Conservation (phyloP, 306 rosid genomes). For the Lagenaria siceraria region DNA sequence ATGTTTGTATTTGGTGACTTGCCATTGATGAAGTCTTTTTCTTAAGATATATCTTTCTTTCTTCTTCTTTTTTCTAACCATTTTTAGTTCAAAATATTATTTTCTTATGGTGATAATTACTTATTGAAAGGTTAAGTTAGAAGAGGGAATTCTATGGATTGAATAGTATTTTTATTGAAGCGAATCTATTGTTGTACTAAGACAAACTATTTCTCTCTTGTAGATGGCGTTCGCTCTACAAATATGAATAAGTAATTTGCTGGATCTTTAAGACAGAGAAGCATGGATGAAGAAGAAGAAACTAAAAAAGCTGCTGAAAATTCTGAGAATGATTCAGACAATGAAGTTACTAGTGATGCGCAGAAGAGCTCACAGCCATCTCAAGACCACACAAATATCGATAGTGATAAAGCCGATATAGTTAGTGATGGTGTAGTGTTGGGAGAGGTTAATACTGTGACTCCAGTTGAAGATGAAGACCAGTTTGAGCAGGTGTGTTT, state of each 20-base stretch:
- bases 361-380: slow-evolving; percentile 18
- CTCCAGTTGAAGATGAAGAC: slow-evolving; percentile 23
- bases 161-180: not conserved
- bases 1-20: not conserved
- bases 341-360: slow-evolving; percentile 22
- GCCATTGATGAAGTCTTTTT: not conserved
- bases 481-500: slow-evolving; percentile 62
- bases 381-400: slow-evolving; percentile 15
- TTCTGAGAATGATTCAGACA: slow-evolving; percentile 25
- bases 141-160: not conserved
- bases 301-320: slow-evolving; percentile 24
- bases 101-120: not conserved
- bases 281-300: slow-evolving; percentile 75
- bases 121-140: not conserved
- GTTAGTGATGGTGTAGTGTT: slow-evolving; percentile 11
- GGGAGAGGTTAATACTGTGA: slow-evolving; percentile 22
- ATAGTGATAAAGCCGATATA: slow-evolving; percentile 17
- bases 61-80: no score
- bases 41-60: not conserved
- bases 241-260: slow-evolving; percentile 21
- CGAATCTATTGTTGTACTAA: not conserved
- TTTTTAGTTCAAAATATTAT: not conserved
- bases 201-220: slow-evolving; percentile 16
- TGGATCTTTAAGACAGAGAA: slow-evolving; percentile 11
- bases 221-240: slow-evolving; percentile 24